A percentile compares a stretch with the other conserved stretches of the same genome.
These are phyloP conservation scores for Coffea canephora DNA, from an alignment of 257 asterid genomes.

Conservation along the genomic window DNA sequence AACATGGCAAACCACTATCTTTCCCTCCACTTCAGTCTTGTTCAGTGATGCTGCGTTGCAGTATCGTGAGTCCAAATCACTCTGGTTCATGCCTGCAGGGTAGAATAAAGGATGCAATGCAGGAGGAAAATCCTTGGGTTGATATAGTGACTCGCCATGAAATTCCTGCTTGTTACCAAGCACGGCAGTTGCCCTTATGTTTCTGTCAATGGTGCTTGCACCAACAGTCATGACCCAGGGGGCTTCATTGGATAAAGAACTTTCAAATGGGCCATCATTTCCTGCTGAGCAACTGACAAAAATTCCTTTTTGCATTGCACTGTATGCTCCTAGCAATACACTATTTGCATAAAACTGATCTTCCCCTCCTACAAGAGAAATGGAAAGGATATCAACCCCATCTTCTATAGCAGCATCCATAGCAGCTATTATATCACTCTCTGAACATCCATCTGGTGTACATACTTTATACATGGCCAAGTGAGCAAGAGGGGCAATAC, in stretches of 20 bases:
- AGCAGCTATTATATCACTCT: constrained; percentile 14
- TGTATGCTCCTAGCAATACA: constrained; percentile 3
- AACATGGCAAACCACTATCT: constrained; percentile 9
- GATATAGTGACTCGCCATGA: constrained; percentile 13
- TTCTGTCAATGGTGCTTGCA: constrained; percentile 16
- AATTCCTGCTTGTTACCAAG: constrained; percentile 13
- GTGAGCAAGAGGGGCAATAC: constrained; percentile 23
- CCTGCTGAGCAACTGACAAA: constrained; percentile 18
- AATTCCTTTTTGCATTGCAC: constrained; percentile 19
- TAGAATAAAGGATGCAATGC: neutral
- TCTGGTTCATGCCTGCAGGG: no score
- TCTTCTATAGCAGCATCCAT: constrained; percentile 17
- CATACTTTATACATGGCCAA: constrained; percentile 19
- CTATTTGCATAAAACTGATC: neutral
- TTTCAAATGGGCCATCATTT: neutral
- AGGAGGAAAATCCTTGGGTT: constrained; percentile 12
- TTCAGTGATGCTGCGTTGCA: neutral
- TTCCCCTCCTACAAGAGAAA: neutral
- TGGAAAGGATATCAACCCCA: constrained; percentile 15
- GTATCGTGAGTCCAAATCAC: no score
- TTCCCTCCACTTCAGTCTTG: constrained; percentile 1
- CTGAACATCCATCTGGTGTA: neutral
- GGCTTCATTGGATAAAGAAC: constrained; percentile 2
- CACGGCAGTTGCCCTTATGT: constrained; percentile 2
- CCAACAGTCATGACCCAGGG: constrained; percentile 24